phyloP scores from a whole-genome alignment of 345 rosid species.

The Pistacia atlantica region DNA sequence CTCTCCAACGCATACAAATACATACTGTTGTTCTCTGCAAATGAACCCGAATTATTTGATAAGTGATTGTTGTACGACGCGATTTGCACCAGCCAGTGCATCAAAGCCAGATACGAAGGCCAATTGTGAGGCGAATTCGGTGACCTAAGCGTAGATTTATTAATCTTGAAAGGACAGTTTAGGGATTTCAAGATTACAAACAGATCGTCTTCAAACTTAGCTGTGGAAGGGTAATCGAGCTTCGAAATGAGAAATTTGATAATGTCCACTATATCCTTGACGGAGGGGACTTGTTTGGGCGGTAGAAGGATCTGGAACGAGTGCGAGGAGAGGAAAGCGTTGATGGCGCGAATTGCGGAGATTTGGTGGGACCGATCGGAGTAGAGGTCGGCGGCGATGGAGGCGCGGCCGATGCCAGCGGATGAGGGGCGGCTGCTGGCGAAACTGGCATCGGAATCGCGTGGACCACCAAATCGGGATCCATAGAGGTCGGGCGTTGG shows the following conservation, averaged over 20 bases:
- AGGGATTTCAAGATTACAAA: slow-evolving; percentile 51
- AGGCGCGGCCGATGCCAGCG: slow-evolving; percentile 51
- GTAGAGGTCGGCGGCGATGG: slow-evolving; percentile 43
- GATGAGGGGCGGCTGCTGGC: slow-evolving; percentile 92
- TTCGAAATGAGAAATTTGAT: slow-evolving; percentile 52
- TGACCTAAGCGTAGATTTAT: slow-evolving; percentile 75
- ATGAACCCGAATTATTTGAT: slow-evolving; percentile 25
- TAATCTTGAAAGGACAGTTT: slow-evolving; percentile 69
- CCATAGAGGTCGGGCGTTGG: slow-evolving; percentile 24
- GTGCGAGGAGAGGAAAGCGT: slow-evolving; percentile 63
- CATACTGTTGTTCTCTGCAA: slow-evolving; percentile 50
- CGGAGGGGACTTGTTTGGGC: slow-evolving; percentile 51
- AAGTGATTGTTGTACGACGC: slow-evolving; percentile 46
- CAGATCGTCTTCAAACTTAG: slow-evolving; percentile 73
- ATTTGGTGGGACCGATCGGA: slow-evolving; percentile 61
- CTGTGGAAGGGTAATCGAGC: slow-evolving; percentile 45
- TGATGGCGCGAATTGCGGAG: slow-evolving; percentile 59
- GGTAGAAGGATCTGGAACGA: slow-evolving; percentile 42
- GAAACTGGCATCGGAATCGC: slow-evolving; percentile 93
- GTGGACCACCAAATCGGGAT: slow-evolving; percentile 33
- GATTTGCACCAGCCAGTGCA: slow-evolving; percentile 80
- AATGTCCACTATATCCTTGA: slow-evolving; percentile 64
- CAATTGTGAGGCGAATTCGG: slow-evolving; percentile 90
- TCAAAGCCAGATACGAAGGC: slow-evolving; percentile 72
- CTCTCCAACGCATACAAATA: slow-evolving; percentile 42